Base-by-base conservation (phyloP, 305 asterid species). In the Fraxinus baroniana region DNA sequence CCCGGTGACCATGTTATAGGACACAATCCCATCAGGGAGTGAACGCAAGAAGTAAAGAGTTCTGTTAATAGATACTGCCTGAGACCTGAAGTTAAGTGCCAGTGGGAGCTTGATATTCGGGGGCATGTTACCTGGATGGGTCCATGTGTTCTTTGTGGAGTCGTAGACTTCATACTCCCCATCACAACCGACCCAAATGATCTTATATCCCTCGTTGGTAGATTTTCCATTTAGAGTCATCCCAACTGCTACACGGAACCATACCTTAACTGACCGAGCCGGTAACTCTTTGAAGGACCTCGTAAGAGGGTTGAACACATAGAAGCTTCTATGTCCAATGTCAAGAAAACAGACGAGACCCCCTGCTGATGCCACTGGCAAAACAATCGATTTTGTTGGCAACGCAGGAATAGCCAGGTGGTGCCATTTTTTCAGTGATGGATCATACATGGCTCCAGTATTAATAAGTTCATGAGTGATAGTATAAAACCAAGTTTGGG, bases 301-400 rank as follows among this genome's bases (percentile, higher is more conserved):
- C 1, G 98, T 94, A 8, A 96, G 91, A 79, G 99, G 99, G 88
- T 96, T 96, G 79, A 97, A 93, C 2, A 96, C 90, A 13, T 93
- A 93, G 86, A 96, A 96, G 87, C 94, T 91, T 70, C 94, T 82
- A 79, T 93, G 97, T n/a, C 97, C 98, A n/a, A 94, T 89, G 68
- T 96, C 98, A 10, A 96, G 97, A 89, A 96, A 94, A 89, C 99
- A 96, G 73, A 96, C 89, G 49, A 96, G 98, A 72, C 99, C 99
- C 9, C 99, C 99, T 2, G 94, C 97, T 32, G 99, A 94, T 70
- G 99, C 98, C 84, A 96, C 97, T 6, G 99, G 99, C 88, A 93
- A 82, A 78, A 94, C 91, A 7, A 91, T 92, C 35, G 88, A 83
- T 81, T 92, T 92, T 32, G 98, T 89, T 6, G 97, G 94, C 88